Base-by-base conservation (phyloP, 345 rosid genomes). In the Bretschneidera sinensis region DNA sequence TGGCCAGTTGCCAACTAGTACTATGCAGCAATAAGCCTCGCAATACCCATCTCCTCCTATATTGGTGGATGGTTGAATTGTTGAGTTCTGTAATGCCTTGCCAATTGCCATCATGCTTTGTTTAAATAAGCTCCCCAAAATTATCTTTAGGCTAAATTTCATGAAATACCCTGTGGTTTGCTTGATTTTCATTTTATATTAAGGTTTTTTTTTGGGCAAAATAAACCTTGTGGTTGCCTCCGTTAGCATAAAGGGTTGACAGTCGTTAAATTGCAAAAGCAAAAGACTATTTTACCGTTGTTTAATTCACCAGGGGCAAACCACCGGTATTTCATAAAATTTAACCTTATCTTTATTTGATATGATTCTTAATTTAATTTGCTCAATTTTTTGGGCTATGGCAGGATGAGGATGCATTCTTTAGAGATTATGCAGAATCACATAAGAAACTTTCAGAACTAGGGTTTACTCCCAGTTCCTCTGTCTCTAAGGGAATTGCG, bases 371-470 rank as follows among this genome's bases (percentile, higher is more conserved):
- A 24, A 28, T 0, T 16, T 9, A 53, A 43, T 24, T 61, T 43
- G 48, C 22, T 55, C 0, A 25, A 52, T 15, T 33, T 56, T 19
- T 57, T 54, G 54, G 48, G 51, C 28, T 16, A 21, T 76, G 70
- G 20, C 81, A 92, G 97, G 98, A 89, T 51, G 97, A 89, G 74
- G 96, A 85, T 24, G 83, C 82, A 52, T 86, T 92, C 81, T 89
- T 87, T 50, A 80, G 65, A 70, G 96, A 87, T 56, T 94, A 87
- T 25, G 90, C 84, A 0, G 75, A 55, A 23, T 81, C 99, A 0
- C 96, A 89, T 64, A 89, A 89, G 85, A 94, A 81, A 72, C 96
- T 92, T 51, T 92, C 96, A 0, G 99, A 89, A 67, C 87, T 89
- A n/a, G 94, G 97, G 39, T 92, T 89, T 65, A 62, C 64, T 50